Evolutionary conservation across 768 basidiomycete genomes (phyloP).

Genomic region (Termitomyces sp.): DNA sequence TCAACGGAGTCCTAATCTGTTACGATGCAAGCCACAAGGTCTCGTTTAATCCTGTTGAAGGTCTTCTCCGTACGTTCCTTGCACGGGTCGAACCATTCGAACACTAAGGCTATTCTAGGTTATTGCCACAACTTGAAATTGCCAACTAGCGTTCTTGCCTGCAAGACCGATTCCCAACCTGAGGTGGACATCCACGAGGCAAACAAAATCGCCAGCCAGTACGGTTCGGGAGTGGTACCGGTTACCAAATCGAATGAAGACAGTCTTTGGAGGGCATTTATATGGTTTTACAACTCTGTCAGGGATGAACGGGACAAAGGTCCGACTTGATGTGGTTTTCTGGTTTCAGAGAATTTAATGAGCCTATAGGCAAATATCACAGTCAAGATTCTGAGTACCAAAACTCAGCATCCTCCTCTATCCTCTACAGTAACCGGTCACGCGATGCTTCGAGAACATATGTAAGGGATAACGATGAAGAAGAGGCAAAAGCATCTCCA

Average conservation of each 20-base stretch:
- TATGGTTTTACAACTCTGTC: conserved; percentile 69
- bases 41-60: conserved; percentile 66
- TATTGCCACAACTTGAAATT: conserved; percentile 54
- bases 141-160: conserved; percentile 75
- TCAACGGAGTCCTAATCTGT: conserved; percentile 83
- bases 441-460: conserved; percentile 55
- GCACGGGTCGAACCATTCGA: not conserved
- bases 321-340: conserved; percentile 20
- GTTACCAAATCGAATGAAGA: conserved; percentile 53
- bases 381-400: conserved; percentile 39
- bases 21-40: conserved; percentile 67
- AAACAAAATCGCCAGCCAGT: conserved; percentile 45
- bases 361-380: not conserved
- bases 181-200: conserved; percentile 57
- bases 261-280: conserved; percentile 73
- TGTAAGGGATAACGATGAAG: conserved; percentile 27
- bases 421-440: conserved; percentile 45
- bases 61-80: conserved; percentile 62
- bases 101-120: conserved; percentile 35
- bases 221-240: conserved; percentile 78
- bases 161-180: conserved; percentile 74
- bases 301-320: conserved; percentile 49
- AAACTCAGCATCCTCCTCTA: conserved; percentile 73
- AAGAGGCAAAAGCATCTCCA: conserved; percentile 15
- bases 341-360: conserved; percentile 12